phyloP scores from a whole-genome alignment of 164 flowering plant species.

The Saururus chinensis region DNA sequence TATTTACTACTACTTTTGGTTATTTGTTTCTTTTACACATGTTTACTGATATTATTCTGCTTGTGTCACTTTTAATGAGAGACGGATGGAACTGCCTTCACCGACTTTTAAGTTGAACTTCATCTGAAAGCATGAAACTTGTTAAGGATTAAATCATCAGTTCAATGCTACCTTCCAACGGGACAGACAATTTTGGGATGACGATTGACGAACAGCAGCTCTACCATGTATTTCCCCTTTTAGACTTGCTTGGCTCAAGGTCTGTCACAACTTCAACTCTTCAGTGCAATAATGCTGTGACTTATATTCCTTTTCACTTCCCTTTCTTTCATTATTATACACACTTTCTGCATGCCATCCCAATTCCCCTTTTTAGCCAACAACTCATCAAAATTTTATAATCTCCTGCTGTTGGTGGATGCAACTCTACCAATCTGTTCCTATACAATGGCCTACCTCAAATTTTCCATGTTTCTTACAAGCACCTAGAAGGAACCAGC shows the following conservation, averaged over 20 bases:
- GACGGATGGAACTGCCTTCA: no score
- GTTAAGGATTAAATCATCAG: no score
- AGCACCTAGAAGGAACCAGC: slow-evolving; percentile 13
- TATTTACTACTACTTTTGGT: no score
- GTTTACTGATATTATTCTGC: no score
- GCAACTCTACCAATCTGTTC: slow-evolving; percentile 2
- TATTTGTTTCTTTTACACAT: no score
- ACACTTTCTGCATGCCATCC: slow-evolving; percentile 7
- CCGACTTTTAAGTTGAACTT: no score
- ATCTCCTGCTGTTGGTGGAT: slow-evolving; percentile 5
- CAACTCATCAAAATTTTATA: slow-evolving; percentile 9
- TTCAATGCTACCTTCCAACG: not conserved
- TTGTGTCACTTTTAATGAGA: no score
- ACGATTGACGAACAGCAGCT: no score
- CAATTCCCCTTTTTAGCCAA: slow-evolving; percentile 4
- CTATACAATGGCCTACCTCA: slow-evolving; percentile 2
- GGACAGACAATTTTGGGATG: not conserved
- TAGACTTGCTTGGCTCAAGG: no score
- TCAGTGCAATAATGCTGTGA: slow-evolving; percentile 6
- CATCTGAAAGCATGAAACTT: no score
- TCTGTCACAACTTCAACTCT: not conserved
- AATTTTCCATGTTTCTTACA: slow-evolving; percentile 10
- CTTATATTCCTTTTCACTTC: slow-evolving; percentile 4
- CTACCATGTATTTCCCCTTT: no score
- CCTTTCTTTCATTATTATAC: slow-evolving; percentile 9